A percentile compares a stretch with the other conserved stretches of the same genome.
Evolutionary conservation across 2,329 filamentous ascomycete genomes (phyloP).

Genomic region (Aspergillus bombycis): DNA sequence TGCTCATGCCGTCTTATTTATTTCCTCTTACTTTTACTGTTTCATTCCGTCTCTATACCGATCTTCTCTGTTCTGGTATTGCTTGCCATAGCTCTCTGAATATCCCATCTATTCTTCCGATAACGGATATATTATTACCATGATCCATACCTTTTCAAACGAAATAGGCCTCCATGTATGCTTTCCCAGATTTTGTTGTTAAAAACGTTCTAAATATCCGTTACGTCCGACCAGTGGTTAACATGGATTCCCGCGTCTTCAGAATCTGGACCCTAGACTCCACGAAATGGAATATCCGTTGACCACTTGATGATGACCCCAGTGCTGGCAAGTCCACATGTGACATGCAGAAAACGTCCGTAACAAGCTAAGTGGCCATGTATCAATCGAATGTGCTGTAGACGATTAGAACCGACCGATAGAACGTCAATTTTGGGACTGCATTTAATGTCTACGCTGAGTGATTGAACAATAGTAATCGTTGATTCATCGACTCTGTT

Average conservation of each 20-base stretch:
- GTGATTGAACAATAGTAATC: background rate
- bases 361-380: background rate
- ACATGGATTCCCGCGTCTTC: background rate
- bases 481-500: background rate
- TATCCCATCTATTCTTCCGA: background rate
- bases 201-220: too few relatives aligned
- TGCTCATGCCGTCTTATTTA: too few relatives aligned
- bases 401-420: background rate
- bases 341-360: background rate
- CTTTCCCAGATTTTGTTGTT: background rate
- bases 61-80: background rate
- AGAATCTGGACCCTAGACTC: background rate
- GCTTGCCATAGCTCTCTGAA: conserved; percentile 3
- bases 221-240: background rate
- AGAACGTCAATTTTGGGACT: background rate
- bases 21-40: background rate
- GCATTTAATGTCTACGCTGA: background rate
- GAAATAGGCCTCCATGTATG: background rate
- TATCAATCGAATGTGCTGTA: background rate
- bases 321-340: background rate
- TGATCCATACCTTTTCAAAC: background rate
- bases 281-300: background rate
- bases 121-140: background rate
- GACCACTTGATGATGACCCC: background rate
- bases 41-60: background rate